Evolutionary conservation across 192 early-diverging fungal species (phyloP).

Genomic region (Gigaspora rosea): DNA sequence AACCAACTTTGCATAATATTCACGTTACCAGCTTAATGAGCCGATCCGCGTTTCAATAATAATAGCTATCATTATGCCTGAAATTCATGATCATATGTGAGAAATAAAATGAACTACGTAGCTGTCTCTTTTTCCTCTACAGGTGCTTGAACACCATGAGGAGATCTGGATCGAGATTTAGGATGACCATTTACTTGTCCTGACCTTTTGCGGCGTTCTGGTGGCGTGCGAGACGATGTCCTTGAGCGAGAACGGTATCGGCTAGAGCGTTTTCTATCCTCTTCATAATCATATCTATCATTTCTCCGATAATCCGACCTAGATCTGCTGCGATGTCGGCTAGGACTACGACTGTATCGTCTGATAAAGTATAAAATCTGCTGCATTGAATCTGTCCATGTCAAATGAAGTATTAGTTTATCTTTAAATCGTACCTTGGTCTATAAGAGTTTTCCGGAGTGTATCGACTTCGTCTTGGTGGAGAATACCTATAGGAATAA

Average conservation of each 20-base stretch:
- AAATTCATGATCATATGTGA: background rate
- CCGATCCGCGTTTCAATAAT: background rate
- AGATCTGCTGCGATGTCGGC: constrained; percentile 7
- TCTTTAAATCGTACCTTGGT: constrained; percentile 6
- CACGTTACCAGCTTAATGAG: no score
- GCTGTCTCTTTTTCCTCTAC: background rate
- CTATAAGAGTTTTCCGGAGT: constrained; percentile 14
- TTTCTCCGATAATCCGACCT: no score
- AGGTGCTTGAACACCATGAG: background rate
- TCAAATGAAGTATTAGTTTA: background rate
- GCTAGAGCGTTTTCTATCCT: constrained; percentile 2
- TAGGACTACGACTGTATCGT: constrained; percentile 20
- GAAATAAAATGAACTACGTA: constrained; percentile 1
- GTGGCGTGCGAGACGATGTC: background rate
- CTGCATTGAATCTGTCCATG: background rate
- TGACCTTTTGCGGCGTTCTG: constrained; percentile 22
- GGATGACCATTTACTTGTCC: constrained; percentile 20
- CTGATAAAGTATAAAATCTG: background rate
- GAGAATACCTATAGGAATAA: background rate
- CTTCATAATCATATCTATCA: constrained; percentile 1
- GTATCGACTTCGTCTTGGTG: constrained; percentile 3
- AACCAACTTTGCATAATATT: no score
- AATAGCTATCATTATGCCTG: background rate
- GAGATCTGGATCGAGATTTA: constrained; percentile 18
- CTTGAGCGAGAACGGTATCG: constrained; percentile 22